phyloP scores from a whole-genome alignment of 2,329 filamentous ascomycete species.

The Ascochyta rabiei region DNA sequence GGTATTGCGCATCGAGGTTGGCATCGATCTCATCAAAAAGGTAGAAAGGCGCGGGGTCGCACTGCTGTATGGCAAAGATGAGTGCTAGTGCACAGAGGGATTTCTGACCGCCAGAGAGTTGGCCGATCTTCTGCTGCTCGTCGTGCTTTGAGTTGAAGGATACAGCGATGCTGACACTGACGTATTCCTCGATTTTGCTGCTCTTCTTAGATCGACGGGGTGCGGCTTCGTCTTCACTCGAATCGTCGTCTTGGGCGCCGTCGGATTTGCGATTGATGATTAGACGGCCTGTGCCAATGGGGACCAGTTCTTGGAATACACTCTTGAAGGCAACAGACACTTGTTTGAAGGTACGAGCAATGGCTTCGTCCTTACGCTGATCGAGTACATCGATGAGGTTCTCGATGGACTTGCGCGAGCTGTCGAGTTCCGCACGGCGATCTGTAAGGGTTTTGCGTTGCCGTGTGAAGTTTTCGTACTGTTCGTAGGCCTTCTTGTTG shows the following conservation, averaged over 20 bases:
- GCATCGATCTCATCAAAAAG: constrained; percentile 99
- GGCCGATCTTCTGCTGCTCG: constrained; percentile 96
- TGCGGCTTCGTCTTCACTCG: constrained; percentile 48
- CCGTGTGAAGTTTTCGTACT: constrained; percentile 95
- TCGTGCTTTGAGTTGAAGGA: constrained; percentile 99
- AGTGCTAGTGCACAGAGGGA: constrained; percentile 96
- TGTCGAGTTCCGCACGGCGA: constrained; percentile 84
- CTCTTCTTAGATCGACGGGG: constrained; percentile 23
- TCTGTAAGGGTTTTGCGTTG: constrained; percentile 87
- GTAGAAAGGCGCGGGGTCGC: constrained; percentile 96
- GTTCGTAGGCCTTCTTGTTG: constrained; percentile 99
- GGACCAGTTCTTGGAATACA: constrained; percentile 94
- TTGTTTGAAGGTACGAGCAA: constrained; percentile 98
- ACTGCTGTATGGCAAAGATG: constrained; percentile 98
- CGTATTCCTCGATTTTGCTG: constrained; percentile 85
- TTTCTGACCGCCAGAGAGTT: constrained; percentile 96
- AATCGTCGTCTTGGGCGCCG: constrained; percentile 68
- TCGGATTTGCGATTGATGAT: constrained; percentile 93
- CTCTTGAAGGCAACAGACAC: constrained; percentile 91
- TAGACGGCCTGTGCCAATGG: constrained; percentile 86
- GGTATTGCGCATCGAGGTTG: constrained; percentile 96
- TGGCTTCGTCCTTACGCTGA: constrained; percentile 95
- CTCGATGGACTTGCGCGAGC: constrained; percentile 84
- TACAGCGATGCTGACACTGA: constrained; percentile 93
- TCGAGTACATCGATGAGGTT: constrained; percentile 92